Evolutionary conservation across 164 flowering plant genomes (phyloP).

Genomic region (Piper betle): DNA sequence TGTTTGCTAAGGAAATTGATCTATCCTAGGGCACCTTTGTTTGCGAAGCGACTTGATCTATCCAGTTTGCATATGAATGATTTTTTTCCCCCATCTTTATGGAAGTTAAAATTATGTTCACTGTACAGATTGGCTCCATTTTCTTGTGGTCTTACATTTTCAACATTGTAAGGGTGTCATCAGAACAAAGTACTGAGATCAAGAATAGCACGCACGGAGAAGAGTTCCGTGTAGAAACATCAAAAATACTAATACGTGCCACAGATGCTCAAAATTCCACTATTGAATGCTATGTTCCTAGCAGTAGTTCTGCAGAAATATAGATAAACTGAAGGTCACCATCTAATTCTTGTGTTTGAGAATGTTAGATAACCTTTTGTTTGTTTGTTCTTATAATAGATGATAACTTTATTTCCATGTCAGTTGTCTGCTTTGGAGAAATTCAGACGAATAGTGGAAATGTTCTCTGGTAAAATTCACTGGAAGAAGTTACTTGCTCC

Average conservation of each 20-base stretch:
- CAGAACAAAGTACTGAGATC: conserved; percentile 12
- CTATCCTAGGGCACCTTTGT: too few relatives aligned
- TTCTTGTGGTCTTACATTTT: conserved; percentile 68
- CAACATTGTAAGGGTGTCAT: conserved; percentile 37
- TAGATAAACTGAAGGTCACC: background rate
- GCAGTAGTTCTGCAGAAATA: background rate
- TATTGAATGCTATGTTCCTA: conserved; percentile 5
- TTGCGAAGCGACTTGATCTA: too few relatives aligned
- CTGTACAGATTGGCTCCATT: conserved; percentile 50
- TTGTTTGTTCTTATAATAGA: background rate
- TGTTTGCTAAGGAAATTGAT: too few relatives aligned
- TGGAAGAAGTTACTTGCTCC: conserved; percentile 42
- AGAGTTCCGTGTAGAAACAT: conserved; percentile 12
- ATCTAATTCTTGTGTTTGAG: too few relatives aligned
- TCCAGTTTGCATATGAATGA: too few relatives aligned
- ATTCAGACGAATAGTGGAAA: background rate
- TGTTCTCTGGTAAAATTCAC: conserved; percentile 8
- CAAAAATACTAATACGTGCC: conserved; percentile 7
- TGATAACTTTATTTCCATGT: too few relatives aligned
- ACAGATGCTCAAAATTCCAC: conserved; percentile 21
- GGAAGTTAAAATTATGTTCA: too few relatives aligned
- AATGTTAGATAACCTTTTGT: background rate
- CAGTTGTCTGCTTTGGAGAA: too few relatives aligned
- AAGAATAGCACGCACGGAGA: conserved; percentile 4
- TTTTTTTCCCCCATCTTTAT: too few relatives aligned